Evolutionary conservation across 345 rosid genomes (phyloP), one percentile per base, ranked within the genome.

Genomic region (Xanthoceras sorbifolium): DNA sequence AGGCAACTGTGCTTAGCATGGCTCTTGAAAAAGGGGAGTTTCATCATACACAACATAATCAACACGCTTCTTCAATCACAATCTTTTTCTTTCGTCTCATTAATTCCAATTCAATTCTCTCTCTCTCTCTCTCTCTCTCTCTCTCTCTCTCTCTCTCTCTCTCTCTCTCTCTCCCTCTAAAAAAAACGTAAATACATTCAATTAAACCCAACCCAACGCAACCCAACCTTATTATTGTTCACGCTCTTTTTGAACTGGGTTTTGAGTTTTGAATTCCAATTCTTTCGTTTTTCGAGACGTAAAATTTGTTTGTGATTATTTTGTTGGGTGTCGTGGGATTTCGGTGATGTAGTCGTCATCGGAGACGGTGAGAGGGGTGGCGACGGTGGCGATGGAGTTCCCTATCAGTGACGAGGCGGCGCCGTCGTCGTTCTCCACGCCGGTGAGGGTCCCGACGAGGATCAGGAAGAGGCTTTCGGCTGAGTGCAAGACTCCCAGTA

Each of bases 391-490:
- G 34, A 22, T 93, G 57, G 97, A 93, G 59, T 87, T 91, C 69
- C 74, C 87, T 31, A 71, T 61, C 74, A 82, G 55, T 69, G 91
- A 84, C 11, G 72, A 29, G 23, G 59, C 74, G 4, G 40, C 54
- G 67, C 31, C 80, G 63, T n/a, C n/a, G n/a, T 73, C 90, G 74
- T 86, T 67, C 31, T 73, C 84, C 50, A 86, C 87, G 80, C 82
- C 86, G 31, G 77, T 85, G 1, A 79, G 82, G 79, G 79, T 93
- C 20, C 99, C 99, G 36, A 84, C 78, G 78, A 81, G 97, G 87
- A 88, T 95, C 28, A 81, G 87, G 22, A 84, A 90, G 82, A 87
- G 99, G 87, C 89, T 95, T 64, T 77, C 87, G 25, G 79, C 75
- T 6, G 94, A 90, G 75, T 79, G 67, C 77, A 87, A 86, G 86